A percentile compares a stretch with the other conserved stretches of the same genome.
phyloP scores from a whole-genome alignment of 345 rosid species.

The Mallotus nudiflorus region DNA sequence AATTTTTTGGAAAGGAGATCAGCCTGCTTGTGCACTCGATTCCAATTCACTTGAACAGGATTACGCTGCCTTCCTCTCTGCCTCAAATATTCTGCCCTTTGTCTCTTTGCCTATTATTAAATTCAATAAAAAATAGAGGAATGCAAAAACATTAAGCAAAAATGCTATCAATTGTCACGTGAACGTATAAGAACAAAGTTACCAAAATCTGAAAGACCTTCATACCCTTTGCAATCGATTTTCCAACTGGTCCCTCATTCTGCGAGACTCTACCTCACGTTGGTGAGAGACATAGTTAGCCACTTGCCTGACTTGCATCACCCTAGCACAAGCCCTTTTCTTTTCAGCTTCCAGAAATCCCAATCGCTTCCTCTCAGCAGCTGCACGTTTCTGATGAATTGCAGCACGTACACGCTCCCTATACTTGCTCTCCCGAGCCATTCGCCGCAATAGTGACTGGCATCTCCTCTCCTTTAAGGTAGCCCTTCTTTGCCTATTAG shows the following conservation, averaged over 20 bases:
- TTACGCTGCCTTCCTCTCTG: slow-evolving; percentile 70
- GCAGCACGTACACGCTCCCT: slow-evolving; percentile 81
- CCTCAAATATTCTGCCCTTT: slow-evolving; percentile 85
- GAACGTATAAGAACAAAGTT: neutral
- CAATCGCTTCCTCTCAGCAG: slow-evolving; percentile 91
- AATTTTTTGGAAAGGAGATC: slow-evolving; percentile 73
- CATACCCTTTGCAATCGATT: slow-evolving; percentile 80
- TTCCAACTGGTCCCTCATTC: slow-evolving; percentile 80
- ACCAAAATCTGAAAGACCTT: slow-evolving; percentile 9
- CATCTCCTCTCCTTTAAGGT: slow-evolving; percentile 76
- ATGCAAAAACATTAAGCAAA: neutral
- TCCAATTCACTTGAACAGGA: slow-evolving; percentile 45
- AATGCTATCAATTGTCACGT: neutral
- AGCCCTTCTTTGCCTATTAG: slow-evolving; percentile 69
- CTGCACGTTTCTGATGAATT: slow-evolving; percentile 81
- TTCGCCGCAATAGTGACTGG: slow-evolving; percentile 72
- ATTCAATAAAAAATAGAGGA: slow-evolving; percentile 2
- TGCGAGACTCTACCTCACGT: slow-evolving; percentile 89
- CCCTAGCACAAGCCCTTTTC: slow-evolving; percentile 79
- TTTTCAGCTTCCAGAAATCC: slow-evolving; percentile 87
- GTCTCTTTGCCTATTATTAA: slow-evolving; percentile 70
- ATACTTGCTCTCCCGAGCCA: slow-evolving; percentile 85
- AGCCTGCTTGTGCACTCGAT: slow-evolving; percentile 68
- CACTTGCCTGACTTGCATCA: slow-evolving; percentile 65
- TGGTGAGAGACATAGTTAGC: slow-evolving; percentile 73